Conservation (phyloP, 2,329 filamentous ascomycete genomes). For the Microsporum canis region DNA sequence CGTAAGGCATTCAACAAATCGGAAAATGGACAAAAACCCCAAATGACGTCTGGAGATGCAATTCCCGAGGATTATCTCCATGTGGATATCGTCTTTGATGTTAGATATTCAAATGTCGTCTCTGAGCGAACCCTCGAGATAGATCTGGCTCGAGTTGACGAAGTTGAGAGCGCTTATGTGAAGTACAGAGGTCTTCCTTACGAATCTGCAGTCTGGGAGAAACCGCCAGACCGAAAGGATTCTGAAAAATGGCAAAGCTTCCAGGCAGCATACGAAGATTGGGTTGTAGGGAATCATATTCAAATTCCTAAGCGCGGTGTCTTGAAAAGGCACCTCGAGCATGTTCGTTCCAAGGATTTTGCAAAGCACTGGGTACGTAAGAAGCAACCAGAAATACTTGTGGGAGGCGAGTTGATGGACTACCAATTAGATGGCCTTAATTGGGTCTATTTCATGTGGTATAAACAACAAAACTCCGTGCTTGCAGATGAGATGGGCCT, state of each 20-base stretch:
- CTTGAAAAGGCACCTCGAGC: slow-evolving; percentile 56
- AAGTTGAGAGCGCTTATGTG: slow-evolving; percentile 64
- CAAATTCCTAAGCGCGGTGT: slow-evolving; percentile 42
- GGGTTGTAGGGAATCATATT: slow-evolving; percentile 67
- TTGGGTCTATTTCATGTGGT: slow-evolving; percentile 89
- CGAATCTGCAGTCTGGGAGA: slow-evolving; percentile 83
- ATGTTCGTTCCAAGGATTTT: slow-evolving; percentile 58
- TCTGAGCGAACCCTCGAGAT: slow-evolving; percentile 50
- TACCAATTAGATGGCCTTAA: slow-evolving; percentile 91
- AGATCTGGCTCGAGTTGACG: slow-evolving; percentile 58
- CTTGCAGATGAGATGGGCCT: slow-evolving; percentile 97
- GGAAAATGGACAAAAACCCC: slow-evolving; percentile 49
- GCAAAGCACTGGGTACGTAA: slow-evolving; percentile 53
- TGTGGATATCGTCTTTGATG: slow-evolving; percentile 78
- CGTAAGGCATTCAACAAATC: slow-evolving; percentile 66
- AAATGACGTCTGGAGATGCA: slow-evolving; percentile 62
- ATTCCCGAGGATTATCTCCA: slow-evolving; percentile 78
- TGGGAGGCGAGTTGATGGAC: slow-evolving; percentile 73
- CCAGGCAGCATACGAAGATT: slow-evolving; percentile 72
- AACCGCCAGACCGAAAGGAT: slow-evolving; percentile 55
- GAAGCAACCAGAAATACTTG: slow-evolving; percentile 60
- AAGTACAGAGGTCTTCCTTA: slow-evolving; percentile 91
- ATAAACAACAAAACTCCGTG: slow-evolving; percentile 70
- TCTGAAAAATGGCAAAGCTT: slow-evolving; percentile 65
- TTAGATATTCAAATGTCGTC: slow-evolving; percentile 55